Evolutionary conservation across 2,329 filamentous ascomycete genomes (phyloP), one percentile per base, ranked within the genome.

Genomic region (Helotiales sp.): DNA sequence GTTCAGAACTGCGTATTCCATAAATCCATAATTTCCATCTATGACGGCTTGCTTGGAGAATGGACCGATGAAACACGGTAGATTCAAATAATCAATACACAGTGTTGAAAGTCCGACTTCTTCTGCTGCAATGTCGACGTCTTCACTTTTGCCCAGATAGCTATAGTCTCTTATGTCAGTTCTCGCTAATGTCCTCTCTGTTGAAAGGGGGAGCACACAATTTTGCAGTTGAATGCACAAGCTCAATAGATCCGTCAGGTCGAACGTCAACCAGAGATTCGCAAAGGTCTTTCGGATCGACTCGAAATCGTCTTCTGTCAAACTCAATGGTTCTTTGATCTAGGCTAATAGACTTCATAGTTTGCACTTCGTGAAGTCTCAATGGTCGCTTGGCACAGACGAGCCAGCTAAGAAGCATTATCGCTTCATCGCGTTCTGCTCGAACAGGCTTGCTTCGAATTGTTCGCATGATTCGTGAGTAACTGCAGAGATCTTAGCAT

Each of bases 311-410:
- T 47, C 42, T 5, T 25, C 42, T 5, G 5, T 47, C 42, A 27
- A 47, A 47, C 15, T 47, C 17, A 15, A 47, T 25, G 7, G 42
- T 27, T 25, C 42, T 47, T 25, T 47, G 42, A 7, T 42, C 52
- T 61, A 24, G 51, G 60, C 19, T 55, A 56, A 33, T 53, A n/a
- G 12, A 36, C 53, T 36, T 59, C 69, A 40, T 60, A 62, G 1
- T 63, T 55, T 30, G 58, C 63, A 55, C 51, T 70, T 9, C 67
- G 85, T 83, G 58, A 81, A 80, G 62, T 79, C 78, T n/a, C 76
- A 85, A 31, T 31, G 30, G 30, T 27, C 42, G 42, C 42, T 47
- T 47, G 10, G 42, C 42, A 47, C 42, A 47, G n/a, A 47, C 42
- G 5, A 47, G 42, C 42, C 42, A 47, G 42, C 42, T 25, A 12